phyloP scores from a whole-genome alignment of 164 flowering plant species.

The Vitis rotundifolia region DNA sequence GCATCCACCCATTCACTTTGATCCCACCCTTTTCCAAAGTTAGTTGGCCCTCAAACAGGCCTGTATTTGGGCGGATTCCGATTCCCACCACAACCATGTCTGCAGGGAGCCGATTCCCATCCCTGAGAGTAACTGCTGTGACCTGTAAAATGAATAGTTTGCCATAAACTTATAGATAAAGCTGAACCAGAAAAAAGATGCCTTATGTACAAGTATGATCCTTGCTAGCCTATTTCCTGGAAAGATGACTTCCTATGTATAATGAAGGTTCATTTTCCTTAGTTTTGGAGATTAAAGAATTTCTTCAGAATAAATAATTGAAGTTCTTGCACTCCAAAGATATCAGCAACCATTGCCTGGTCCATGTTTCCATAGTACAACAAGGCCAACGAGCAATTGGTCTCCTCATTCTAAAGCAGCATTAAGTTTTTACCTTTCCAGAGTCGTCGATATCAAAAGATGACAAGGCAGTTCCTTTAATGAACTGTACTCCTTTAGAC shows the following conservation, averaged over 20 bases:
- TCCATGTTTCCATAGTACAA: background rate
- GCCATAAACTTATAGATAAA: background rate
- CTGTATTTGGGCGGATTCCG: slow-evolving; percentile 93
- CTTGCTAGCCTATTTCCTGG: background rate
- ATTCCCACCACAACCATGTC: slow-evolving; percentile 96
- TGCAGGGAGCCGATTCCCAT: slow-evolving; percentile 71
- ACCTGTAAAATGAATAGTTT: slow-evolving; percentile 45
- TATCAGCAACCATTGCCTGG: background rate
- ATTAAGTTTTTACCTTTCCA: slow-evolving; percentile 58
- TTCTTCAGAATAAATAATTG: too few species aligned
- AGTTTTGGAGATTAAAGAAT: too few species aligned
- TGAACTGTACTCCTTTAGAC: slow-evolving; percentile 85
- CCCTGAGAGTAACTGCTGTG: slow-evolving; percentile 73
- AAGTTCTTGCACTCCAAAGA: background rate
- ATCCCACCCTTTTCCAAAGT: slow-evolving; percentile 93
- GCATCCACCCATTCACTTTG: slow-evolving; percentile 81
- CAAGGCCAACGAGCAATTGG: background rate
- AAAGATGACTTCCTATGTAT: too few species aligned
- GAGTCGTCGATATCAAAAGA: slow-evolving; percentile 75
- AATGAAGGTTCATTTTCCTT: too few species aligned
- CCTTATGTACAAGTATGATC: background rate
- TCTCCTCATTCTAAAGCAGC: background rate
- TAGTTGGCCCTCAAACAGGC: slow-evolving; percentile 87
- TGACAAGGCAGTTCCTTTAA: slow-evolving; percentile 87
- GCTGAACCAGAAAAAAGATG: background rate